These are phyloP conservation scores for Russula earlei DNA, from an alignment of 768 basidiomycete genomes.

Conservation along the genomic window DNA sequence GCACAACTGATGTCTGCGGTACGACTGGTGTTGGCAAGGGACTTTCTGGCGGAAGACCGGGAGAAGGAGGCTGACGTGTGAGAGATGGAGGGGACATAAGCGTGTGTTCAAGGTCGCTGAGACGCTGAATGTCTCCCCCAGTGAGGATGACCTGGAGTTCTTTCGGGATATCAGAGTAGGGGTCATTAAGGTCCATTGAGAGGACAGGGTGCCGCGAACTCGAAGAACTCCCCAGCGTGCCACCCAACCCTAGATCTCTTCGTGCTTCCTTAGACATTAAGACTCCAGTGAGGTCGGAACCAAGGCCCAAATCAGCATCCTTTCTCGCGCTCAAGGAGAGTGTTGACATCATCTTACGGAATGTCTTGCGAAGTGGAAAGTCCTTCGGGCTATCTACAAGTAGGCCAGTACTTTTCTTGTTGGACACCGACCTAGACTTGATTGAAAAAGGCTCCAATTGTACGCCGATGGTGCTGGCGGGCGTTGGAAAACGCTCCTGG, in stretches of 20 bases:
- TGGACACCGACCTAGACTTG: neutral
- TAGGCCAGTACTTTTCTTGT: neutral
- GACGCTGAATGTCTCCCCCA: conserved; percentile 28
- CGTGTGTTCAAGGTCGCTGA: conserved; percentile 31
- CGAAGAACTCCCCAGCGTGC: conserved; percentile 58
- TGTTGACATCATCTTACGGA: conserved; percentile 17
- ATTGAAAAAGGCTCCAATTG: neutral
- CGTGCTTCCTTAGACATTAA: conserved; percentile 43
- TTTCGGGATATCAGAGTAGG: conserved; percentile 73
- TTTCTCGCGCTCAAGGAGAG: conserved; percentile 8
- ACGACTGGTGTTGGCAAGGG: conserved; percentile 29
- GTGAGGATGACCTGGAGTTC: conserved; percentile 60
- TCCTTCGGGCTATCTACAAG: neutral
- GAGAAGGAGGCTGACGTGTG: conserved; percentile 26
- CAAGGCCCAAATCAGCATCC: neutral
- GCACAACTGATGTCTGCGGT: neutral
- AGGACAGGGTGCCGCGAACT: conserved; percentile 37
- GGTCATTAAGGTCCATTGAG: conserved; percentile 45
- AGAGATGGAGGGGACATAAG: conserved; percentile 23
- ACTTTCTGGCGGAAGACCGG: conserved; percentile 35
- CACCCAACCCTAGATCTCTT: conserved; percentile 50
- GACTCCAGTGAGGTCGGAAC: conserved; percentile 17
- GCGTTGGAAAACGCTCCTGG: neutral
- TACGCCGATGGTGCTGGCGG: neutral
- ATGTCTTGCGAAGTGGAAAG: conserved; percentile 3